Evolutionary conservation across 371 early-diverging fungal species (phyloP), one percentile per base, ranked within the genome.

Genomic region (Mortierella sp.): DNA sequence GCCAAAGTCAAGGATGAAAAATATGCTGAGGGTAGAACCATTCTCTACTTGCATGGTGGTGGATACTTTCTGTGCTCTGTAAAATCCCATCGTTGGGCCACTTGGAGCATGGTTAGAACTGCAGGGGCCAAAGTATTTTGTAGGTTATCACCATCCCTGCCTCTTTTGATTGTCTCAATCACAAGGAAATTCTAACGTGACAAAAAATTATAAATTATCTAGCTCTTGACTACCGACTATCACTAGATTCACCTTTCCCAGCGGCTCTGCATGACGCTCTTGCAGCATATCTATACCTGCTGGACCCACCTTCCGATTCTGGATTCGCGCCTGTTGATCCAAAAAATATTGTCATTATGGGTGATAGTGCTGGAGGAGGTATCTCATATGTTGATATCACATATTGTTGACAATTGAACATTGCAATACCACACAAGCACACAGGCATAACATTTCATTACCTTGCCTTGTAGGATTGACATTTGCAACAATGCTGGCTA

Each of bases 361-460:
- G 97, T 19, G 96, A 95, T 66, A 91, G 91, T 23, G 95, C 96
- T 0, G 96, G 96, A 35, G 93, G 93, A 26, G 89, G 91, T 26
- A 67, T 3, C 9, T 9, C 2, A 47, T 8, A 29, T 26, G 15
- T n/a, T 4, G 2, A 12, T 6, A 3, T 43, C 45, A 19, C 10
- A 35, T 6, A 35, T 35, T 35, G 47, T 15, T 8, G 47, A 26
- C 17, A 29, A 32, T 28, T 45, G 22, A 15, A 49, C 15, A 23
- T 22, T 23, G 17, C n/a, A n/a, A n/a, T n/a, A n/a, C n/a, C n/a
- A n/a, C n/a, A 10, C 34, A 47, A 3, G 31, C 22, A 22, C 35
- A 37, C 31, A 10, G 4, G 12, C 2, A 23, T 43, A 37, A 35
- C 29, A 9, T 29, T n/a, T 2, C 31, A 23, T 66, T 69, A 23